Evolutionary conservation across 1,284 basidiomycete species (phyloP), one percentile per base, ranked within the genome.

Genomic region (Rhodofomes roseus): DNA sequence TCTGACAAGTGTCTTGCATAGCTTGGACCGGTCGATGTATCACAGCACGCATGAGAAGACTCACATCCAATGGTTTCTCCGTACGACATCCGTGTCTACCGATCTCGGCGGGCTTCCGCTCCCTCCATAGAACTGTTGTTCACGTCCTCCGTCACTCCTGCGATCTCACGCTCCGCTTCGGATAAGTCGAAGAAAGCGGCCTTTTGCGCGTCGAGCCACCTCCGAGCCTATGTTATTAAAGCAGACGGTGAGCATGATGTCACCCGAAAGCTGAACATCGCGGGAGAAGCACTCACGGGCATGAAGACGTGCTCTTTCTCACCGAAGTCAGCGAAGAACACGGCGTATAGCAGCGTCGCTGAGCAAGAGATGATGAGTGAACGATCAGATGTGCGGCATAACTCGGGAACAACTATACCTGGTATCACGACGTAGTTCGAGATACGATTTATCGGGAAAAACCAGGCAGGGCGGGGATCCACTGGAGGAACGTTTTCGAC

Each of bases 251-350:
- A 41, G 40, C 7, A 41, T 29, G 2, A 44, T 23, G 22, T 44
- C 37, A 37, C 31, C 18, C 18, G 16, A 46, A 25, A 20, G 14
- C 2, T 31, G 34, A 36, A 34, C 29, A 16, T 56, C 57, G 60
- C 50, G 46, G 37, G 53, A n/a, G 56, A 41, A 55, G 11, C 29
- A 77, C 85, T 66, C 63, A 89, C 87, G 20, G 85, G 84, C 71
- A 79, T 80, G 71, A 89, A 89, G 37, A 88, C 84, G 69, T 89
- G 87, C 36, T 89, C 87, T 54, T 77, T 74, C 27, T 86, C 83
- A 4, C 87, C 87, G 70, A 84, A 89, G 68, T 89, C 86, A 54
- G 81, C 80, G 55, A 84, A 73, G 68, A 89, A 85, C n/a, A 85
- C 73, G 8, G 79, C 79, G 62, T 90, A 89, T 3, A 84, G 31